Evolutionary conservation across 176 grass and related monocot species (phyloP), one percentile per base, ranked within the genome.

Genomic region (Guadua angustifolia): DNA sequence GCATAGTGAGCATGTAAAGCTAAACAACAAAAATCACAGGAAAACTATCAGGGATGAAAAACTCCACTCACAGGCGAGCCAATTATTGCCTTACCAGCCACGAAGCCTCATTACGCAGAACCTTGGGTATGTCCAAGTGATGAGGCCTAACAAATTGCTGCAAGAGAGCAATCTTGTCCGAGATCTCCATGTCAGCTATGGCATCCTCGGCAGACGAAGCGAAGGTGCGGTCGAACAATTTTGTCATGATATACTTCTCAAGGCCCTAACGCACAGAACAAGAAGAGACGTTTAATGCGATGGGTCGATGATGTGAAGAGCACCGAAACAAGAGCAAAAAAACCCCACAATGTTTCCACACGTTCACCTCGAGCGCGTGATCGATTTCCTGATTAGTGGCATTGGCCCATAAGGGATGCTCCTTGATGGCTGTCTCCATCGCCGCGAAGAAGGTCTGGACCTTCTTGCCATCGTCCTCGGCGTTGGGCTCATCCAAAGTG

Each of bases 191-290:
- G 82, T 98, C 92, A 6, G 75, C 47, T 18, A 63, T 64, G 0
- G 51, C 64, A 75, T 98, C 95, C 62, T 94, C 95, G 0, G 78
- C 13, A 15, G 92, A 93, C 0, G 79, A 74, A 64, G 82, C 88
- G 68, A 95, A 98, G 24, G 89, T 86, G 70, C 79, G 66, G 69
- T 94, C 73, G 63, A 98, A 98, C 63, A 98, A 84, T 72, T 95
- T 98, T 2, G 92, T 98, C 92, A 95, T 98, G 70, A 98, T 36
- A 77, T 81, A 98, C 82, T 98, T 98, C 86, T 95, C 95, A 39
- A 98, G 84, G 59, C 92, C 88, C 95, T 98, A 46, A 6, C 29
- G n/a, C 18, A 53, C 0, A 82, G 15, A 80, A 49, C 9, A 52
- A 47, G 14, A 40, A 69, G 8, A 39, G 19, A 61, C 4, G 5